These are phyloP conservation scores for Aspergillus sclerotiicarbonarius DNA, from an alignment of 495 filamentous ascomycete genomes.

Conservation along the genomic window DNA sequence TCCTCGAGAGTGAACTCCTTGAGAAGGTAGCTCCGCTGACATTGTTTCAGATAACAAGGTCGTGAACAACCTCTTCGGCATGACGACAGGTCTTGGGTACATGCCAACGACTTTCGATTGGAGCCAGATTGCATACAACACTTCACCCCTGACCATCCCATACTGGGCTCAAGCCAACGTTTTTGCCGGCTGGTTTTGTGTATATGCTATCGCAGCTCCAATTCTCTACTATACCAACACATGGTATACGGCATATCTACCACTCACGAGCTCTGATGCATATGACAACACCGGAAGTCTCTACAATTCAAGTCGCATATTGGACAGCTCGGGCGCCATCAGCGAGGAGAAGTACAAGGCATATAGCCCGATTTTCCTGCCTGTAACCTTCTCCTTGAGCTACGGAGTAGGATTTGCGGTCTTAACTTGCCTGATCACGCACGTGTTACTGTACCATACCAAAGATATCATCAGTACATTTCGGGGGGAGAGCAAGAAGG, in stretches of 20 bases:
- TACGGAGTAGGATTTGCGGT: constrained; percentile 79
- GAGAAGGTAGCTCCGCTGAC: background rate
- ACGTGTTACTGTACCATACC: constrained; percentile 13
- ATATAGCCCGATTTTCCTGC: constrained; percentile 75
- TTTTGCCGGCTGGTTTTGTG: constrained; percentile 71
- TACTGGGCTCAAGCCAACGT: constrained; percentile 92
- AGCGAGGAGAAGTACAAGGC: constrained; percentile 65
- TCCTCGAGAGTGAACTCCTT: too few species aligned
- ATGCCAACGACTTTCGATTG: constrained; percentile 89
- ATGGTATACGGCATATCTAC: constrained; percentile 74
- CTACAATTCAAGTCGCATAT: constrained; percentile 72
- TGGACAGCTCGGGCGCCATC: constrained; percentile 68
- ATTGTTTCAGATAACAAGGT: constrained; percentile 25
- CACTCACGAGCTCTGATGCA: constrained; percentile 67
- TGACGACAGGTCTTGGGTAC: constrained; percentile 78
- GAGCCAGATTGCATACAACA: constrained; percentile 88
- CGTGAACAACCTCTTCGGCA: constrained; percentile 63
- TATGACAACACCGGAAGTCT: constrained; percentile 75
- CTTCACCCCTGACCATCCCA: constrained; percentile 76
- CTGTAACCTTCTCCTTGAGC: constrained; percentile 73
- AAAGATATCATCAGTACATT: constrained; percentile 23
- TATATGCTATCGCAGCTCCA: constrained; percentile 82
- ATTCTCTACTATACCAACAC: constrained; percentile 72
- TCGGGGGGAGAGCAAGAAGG: constrained; percentile 45
- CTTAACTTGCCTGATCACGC: constrained; percentile 51